Evolutionary conservation across 345 rosid genomes (phyloP).

Genomic region (Alliaria petiolata): DNA sequence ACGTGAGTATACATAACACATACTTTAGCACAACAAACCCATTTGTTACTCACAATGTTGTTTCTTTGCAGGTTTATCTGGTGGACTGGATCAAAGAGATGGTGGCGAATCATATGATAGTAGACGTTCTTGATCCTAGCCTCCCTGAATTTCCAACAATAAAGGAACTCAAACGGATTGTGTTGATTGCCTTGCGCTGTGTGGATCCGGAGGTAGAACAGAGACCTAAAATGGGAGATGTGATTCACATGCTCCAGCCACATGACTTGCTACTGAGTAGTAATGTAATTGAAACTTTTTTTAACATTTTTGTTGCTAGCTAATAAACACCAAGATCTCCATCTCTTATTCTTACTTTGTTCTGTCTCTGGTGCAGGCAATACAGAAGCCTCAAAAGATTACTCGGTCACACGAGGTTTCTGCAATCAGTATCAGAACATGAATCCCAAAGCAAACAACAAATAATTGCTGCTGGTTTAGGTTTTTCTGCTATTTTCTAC

Average conservation of each 20-base stretch:
- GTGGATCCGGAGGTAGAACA: constrained; percentile 53
- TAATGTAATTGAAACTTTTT: constrained; percentile 43
- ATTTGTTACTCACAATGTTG: background rate
- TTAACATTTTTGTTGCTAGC: background rate
- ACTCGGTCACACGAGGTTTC: constrained; percentile 12
- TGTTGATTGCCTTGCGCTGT: constrained; percentile 63
- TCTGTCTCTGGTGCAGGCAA: constrained; percentile 30
- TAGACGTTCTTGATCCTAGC: constrained; percentile 54
- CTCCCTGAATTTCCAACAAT: constrained; percentile 47
- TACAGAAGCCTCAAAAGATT: constrained; percentile 17
- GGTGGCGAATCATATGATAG: constrained; percentile 50
- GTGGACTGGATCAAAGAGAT: constrained; percentile 68
- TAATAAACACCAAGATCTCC: background rate
- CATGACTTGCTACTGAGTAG: constrained; percentile 50
- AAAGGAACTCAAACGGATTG: constrained; percentile 58
- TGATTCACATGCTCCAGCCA: constrained; percentile 71
- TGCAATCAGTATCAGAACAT: constrained; percentile 25
- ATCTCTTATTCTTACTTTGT: background rate
- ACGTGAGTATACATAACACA: constrained; percentile 28
- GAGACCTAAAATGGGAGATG: constrained; percentile 74
- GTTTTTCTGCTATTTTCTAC: background rate
- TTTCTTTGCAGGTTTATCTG: constrained; percentile 41
- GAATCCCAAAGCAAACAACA: background rate
- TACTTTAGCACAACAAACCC: background rate
- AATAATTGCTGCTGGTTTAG: background rate